These are phyloP conservation scores for Hypericum androsaemum DNA, from an alignment of 345 rosid species.

Conservation along the genomic window DNA sequence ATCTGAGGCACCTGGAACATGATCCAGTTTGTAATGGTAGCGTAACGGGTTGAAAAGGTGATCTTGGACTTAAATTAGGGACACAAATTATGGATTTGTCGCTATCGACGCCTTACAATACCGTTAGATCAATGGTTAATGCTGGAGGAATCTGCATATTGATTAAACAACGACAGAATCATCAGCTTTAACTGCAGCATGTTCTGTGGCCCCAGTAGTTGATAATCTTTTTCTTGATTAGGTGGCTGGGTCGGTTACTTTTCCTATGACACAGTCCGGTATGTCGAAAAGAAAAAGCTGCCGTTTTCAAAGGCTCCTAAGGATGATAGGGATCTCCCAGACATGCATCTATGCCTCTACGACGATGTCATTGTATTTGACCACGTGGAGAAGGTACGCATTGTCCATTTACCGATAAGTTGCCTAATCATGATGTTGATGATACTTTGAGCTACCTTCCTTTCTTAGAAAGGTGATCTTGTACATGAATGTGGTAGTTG, in stretches of 20 bases:
- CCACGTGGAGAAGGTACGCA: slow-evolving; percentile 71
- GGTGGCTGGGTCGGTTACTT: slow-evolving; percentile 99
- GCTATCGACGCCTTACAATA: too few relatives aligned
- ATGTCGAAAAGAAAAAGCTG: slow-evolving; percentile 76
- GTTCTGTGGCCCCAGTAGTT: too few relatives aligned
- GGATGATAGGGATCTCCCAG: slow-evolving; percentile 89
- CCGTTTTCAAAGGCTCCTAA: slow-evolving; percentile 61
- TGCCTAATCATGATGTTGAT: neutral
- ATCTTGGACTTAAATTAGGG: too few relatives aligned
- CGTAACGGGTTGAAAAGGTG: too few relatives aligned
- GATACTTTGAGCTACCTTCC: neutral
- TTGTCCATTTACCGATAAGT: neutral
- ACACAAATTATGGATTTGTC: too few relatives aligned
- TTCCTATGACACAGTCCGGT: slow-evolving; percentile 89
- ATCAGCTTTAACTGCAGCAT: neutral
- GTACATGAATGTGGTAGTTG: too few relatives aligned
- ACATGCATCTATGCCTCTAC: slow-evolving; percentile 91
- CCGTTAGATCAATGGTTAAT: too few relatives aligned
- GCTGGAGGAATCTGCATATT: neutral
- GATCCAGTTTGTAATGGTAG: too few relatives aligned
- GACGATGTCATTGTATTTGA: slow-evolving; percentile 81
- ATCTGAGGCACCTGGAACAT: too few relatives aligned
- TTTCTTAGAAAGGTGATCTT: too few relatives aligned
- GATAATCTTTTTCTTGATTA: slow-evolving; percentile 19
- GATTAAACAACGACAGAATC: neutral